A percentile compares a stretch with the other conserved stretches of the same genome.
Evolutionary conservation across 495 filamentous ascomycete species (phyloP).

Genomic region (Lineolata rhizophorae): DNA sequence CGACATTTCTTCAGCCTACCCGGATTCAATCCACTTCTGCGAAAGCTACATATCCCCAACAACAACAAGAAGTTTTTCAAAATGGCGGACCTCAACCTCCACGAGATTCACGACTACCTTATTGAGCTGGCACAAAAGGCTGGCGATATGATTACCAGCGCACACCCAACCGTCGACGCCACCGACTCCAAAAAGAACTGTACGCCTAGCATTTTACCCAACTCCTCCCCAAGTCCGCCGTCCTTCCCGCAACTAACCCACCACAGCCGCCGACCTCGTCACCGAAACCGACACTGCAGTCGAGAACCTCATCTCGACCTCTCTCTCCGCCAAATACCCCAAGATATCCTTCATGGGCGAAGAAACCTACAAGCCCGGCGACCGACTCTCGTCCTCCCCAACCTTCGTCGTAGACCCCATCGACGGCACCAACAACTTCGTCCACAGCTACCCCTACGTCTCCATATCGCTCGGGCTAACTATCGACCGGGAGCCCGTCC

Average conservation of each 20-base stretch:
- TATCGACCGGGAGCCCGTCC: constrained; percentile 33
- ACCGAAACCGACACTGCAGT: constrained; percentile 74
- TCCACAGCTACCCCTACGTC: constrained; percentile 59
- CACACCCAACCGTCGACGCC: constrained; percentile 39
- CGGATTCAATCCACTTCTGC: too few species aligned
- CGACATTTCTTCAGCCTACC: too few species aligned
- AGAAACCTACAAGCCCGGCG: constrained; percentile 57
- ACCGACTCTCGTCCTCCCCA: constrained; percentile 38
- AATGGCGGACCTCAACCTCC: constrained; percentile 33
- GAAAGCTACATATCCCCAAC: too few species aligned
- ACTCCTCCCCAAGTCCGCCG: neutral
- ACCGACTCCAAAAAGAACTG: constrained; percentile 72
- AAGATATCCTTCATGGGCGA: constrained; percentile 27
- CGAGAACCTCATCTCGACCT: constrained; percentile 46
- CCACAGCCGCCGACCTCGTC: constrained; percentile 47
- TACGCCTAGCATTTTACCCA: constrained; percentile 14
- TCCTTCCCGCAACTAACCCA: constrained; percentile 1
- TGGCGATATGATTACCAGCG: constrained; percentile 59
- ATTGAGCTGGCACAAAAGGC: constrained; percentile 53
- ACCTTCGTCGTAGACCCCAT: constrained; percentile 85
- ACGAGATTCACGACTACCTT: constrained; percentile 63
- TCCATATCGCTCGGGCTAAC: constrained; percentile 68
- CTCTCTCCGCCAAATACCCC: constrained; percentile 42
- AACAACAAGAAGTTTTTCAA: too few species aligned
- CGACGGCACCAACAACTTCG: constrained; percentile 78